These are phyloP conservation scores for Thymus mandschuricus DNA, from an alignment of 257 asterid genomes.

Conservation along the genomic window DNA sequence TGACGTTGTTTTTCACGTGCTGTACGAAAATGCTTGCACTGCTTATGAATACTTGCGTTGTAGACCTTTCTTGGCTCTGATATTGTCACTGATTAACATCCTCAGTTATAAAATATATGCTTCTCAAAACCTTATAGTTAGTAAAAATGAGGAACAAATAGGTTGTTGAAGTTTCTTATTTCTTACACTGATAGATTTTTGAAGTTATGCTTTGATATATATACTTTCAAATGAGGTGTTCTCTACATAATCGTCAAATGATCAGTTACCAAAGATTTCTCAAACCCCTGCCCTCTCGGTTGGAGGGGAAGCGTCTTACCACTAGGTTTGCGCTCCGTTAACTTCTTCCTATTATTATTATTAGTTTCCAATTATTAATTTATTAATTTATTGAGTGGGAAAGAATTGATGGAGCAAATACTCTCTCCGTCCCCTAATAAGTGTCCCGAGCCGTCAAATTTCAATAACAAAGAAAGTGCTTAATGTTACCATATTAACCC, in stretches of 20 bases:
- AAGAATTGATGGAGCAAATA: background rate
- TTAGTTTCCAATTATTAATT: background rate
- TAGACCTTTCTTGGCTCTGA: background rate
- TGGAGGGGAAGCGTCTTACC: no score
- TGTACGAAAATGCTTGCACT: background rate
- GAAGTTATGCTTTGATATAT: background rate
- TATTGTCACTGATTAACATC: background rate
- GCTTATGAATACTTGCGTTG: background rate
- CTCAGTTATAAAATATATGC: background rate
- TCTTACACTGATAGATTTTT: no score
- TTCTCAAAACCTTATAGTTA: background rate
- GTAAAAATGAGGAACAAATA: background rate
- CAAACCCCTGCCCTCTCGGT: no score
- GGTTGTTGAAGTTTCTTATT: background rate
- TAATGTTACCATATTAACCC: no score
- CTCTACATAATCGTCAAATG: no score
- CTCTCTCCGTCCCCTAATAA: background rate
- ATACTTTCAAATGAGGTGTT: background rate
- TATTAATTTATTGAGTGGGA: background rate
- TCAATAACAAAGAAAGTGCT: no score
- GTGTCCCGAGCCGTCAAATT: no score
- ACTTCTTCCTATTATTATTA: no score
- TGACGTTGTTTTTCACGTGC: background rate
- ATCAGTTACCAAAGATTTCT: no score
- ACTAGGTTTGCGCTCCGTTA: no score